A percentile compares a stretch with the other conserved stretches of the same genome.
Conservation (phyloP, 345 rosid genomes). For the Salix brachista region DNA sequence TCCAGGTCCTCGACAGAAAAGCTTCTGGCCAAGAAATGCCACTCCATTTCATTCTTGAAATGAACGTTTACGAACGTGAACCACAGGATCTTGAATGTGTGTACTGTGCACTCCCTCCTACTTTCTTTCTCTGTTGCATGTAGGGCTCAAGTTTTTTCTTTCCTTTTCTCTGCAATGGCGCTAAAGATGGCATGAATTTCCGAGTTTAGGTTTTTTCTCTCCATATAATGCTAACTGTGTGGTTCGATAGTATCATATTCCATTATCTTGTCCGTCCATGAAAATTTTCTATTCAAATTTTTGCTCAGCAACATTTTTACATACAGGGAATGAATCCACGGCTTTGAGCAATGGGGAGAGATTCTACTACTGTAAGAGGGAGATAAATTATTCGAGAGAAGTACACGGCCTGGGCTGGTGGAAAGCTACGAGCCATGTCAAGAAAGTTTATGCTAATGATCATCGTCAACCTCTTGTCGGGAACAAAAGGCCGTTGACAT, state of each 20-base stretch:
- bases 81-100: slow-evolving; percentile 19
- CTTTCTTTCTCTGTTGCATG: not conserved
- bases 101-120: not conserved
- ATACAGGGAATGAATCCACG: slow-evolving; percentile 5
- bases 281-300: not conserved
- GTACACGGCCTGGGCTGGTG: slow-evolving; percentile 43
- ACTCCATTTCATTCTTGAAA: slow-evolving; percentile 9
- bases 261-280: too few species aligned
- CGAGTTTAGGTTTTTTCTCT: too few species aligned
- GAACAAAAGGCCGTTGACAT: slow-evolving; percentile 25
- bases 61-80: slow-evolving; percentile 16
- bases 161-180: not conserved
- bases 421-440: slow-evolving; percentile 47
- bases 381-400: slow-evolving; percentile 31
- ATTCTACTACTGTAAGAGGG: slow-evolving; percentile 19
- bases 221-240: too few species aligned
- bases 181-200: too few species aligned
- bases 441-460: slow-evolving; percentile 18
- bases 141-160: not conserved
- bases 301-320: too few species aligned
- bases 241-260: too few species aligned
- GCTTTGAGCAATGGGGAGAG: slow-evolving; percentile 12
- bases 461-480: slow-evolving; percentile 15
- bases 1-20: slow-evolving; percentile 15
- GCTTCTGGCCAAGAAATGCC: slow-evolving; percentile 15